These are phyloP conservation scores for Aquanectria penicillioides DNA, from an alignment of 2,329 filamentous ascomycete species.

Conservation along the genomic window DNA sequence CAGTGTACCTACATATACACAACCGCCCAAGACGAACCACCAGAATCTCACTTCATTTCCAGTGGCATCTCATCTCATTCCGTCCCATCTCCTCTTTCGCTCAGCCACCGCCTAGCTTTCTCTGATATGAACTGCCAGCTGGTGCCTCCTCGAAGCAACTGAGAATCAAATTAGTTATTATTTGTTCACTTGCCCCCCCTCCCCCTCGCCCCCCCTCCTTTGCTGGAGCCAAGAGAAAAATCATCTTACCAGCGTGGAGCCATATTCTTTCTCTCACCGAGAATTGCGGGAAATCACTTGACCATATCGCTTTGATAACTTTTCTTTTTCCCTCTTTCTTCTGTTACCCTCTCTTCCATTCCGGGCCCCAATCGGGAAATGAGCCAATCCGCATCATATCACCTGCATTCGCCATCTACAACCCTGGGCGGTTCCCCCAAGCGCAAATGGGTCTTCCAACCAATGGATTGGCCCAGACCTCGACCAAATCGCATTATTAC, in stretches of 20 bases:
- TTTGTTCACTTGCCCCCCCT: too few relatives aligned
- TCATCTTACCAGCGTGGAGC: slow-evolving; percentile 5
- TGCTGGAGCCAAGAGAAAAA: neutral
- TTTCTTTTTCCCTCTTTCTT: slow-evolving; percentile 2
- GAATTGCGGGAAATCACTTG: slow-evolving; percentile 13
- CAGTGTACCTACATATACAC: too few relatives aligned
- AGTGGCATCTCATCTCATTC: neutral
- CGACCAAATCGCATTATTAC: neutral
- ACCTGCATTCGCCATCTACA: neutral
- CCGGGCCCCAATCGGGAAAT: neutral
- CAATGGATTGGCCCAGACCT: neutral
- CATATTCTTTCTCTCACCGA: neutral
- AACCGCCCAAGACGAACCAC: neutral
- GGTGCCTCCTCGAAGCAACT: neutral
- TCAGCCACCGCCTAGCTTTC: neutral
- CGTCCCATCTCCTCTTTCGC: neutral
- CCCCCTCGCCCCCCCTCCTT: too few relatives aligned
- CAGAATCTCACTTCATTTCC: neutral
- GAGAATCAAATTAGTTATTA: too few relatives aligned
- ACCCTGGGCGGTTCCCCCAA: neutral
- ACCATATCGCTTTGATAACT: slow-evolving; percentile 5
- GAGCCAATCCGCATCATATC: neutral
- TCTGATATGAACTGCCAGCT: neutral
- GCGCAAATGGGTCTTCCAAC: neutral
- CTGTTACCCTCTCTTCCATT: neutral